Base-by-base conservation (phyloP, 2,329 filamentous ascomycete genomes). In the Fusarium marasasianum region DNA sequence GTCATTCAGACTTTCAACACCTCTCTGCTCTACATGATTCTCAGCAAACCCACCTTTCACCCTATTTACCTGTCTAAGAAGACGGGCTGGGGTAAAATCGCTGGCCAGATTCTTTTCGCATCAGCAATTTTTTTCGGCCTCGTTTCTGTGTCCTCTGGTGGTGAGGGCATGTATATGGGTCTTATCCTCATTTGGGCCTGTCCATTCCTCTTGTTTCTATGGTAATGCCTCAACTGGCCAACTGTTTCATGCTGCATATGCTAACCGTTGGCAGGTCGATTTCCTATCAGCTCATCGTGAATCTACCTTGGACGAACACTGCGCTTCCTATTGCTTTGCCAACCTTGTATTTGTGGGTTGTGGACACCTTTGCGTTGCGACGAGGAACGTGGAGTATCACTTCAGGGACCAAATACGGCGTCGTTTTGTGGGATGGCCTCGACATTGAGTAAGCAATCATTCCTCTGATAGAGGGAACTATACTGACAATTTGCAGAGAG, bases 1-100 rank as follows among this genome's bases (percentile, higher is more conserved):
- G 82, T 93, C 26, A 89, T 94, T 31, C 93, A 94, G 81, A 94
- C 92, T 3, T 94, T 93, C 81, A 93, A 90, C 77, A 93, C 92
- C 1, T 87, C 89, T 1, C 82, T 94, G 56, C 79, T 94, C 14
- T 94, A 94, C 77, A 85, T 93, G 15, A 81, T 94, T 3, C 80
- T 91, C 26, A 93, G 87, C 81, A 93, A 92, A 79, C 86, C 90
- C 2, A 84, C 92, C 13, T 86, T 92, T 63, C 83, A 86, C 48
- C 78, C 84, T 0, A 80, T 85, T 37, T 86, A 84, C 51, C 79
- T 87, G 13, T 80, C 77, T 4, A 83, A 79, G 17, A 77, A 78
- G 31, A 47, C 75, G 3, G 29, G 7, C 4, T 53, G 26, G 31
- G 54, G 72, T 6, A 86, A 85, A 71, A 72, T 85, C 18, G 60